A percentile compares a stretch with the other conserved stretches of the same genome.
phyloP scores from a whole-genome alignment of 2,329 filamentous ascomycete genomes.

The Fusarium abutilonis region DNA sequence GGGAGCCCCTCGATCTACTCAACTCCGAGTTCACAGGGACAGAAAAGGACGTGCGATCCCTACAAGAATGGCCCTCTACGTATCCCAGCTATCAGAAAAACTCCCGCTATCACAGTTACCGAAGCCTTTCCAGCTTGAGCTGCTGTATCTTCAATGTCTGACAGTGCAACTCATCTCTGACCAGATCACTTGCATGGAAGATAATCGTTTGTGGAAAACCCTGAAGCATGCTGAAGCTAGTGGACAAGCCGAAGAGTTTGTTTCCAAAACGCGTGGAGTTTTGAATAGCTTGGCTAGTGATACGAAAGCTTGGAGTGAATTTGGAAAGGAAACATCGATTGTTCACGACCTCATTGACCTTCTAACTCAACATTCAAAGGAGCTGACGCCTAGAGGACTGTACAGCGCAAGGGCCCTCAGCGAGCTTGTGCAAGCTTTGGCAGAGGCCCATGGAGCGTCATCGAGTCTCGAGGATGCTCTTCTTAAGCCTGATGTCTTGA shows the following conservation, averaged over 20 bases:
- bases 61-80: conserved; percentile 79
- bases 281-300: conserved; percentile 50
- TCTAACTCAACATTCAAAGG: conserved; percentile 56
- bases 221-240: conserved; percentile 51
- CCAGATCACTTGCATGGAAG: conserved; percentile 59
- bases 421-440: conserved; percentile 59
- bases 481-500: conserved; percentile 57
- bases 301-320: conserved; percentile 53
- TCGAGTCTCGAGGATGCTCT: conserved; percentile 60
- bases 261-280: conserved; percentile 53
- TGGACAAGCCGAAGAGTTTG: conserved; percentile 55
- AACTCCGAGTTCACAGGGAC: conserved; percentile 64
- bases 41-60: conserved; percentile 75
- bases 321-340: conserved; percentile 50
- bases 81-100: conserved; percentile 64
- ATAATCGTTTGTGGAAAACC: conserved; percentile 59
- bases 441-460: conserved; percentile 59
- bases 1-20: conserved; percentile 35
- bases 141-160: conserved; percentile 62
- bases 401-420: conserved; percentile 65
- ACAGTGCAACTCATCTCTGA: conserved; percentile 63
- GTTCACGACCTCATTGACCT: conserved; percentile 56
- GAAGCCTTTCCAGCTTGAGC: conserved; percentile 56
- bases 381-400: conserved; percentile 56
- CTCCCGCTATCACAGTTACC: conserved; percentile 54